Conservation (phyloP, 108 stramenopile genomes). For the Conticribra guillardii region DNA sequence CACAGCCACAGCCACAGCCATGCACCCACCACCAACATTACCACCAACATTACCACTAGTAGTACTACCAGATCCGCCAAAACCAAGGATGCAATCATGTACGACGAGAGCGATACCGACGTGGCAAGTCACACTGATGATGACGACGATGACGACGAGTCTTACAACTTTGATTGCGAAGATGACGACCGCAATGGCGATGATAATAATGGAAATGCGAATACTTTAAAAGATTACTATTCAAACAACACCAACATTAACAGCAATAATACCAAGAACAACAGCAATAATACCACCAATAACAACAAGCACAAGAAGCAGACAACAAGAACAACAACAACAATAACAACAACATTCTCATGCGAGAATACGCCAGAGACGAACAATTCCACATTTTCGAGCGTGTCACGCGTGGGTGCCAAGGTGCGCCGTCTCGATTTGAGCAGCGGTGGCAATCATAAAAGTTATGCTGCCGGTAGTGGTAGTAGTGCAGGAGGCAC, state of each 20-base stretch:
- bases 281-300: constrained; percentile 1
- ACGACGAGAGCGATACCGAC: constrained; percentile 25
- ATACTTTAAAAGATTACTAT: no score
- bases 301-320: no score
- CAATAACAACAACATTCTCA: background rate
- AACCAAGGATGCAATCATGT: background rate
- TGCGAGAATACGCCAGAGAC: constrained; percentile 11
- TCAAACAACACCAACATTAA: no score
- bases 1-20: no score
- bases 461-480: background rate
- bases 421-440: constrained; percentile 33
- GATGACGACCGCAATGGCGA: constrained; percentile 12
- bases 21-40: no score
- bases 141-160: constrained; percentile 7
- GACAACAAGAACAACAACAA: background rate
- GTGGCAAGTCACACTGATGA: constrained; percentile 10
- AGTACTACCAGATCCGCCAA: background rate
- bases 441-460: background rate
- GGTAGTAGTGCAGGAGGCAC: background rate
- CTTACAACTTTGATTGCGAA: constrained; percentile 16
- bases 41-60: no score
- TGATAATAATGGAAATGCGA: background rate
- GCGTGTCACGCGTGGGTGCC: constrained; percentile 26
- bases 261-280: no score
- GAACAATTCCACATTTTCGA: constrained; percentile 6